Evolutionary conservation across 768 basidiomycete genomes (phyloP).

Genomic region (Suillus placidus): DNA sequence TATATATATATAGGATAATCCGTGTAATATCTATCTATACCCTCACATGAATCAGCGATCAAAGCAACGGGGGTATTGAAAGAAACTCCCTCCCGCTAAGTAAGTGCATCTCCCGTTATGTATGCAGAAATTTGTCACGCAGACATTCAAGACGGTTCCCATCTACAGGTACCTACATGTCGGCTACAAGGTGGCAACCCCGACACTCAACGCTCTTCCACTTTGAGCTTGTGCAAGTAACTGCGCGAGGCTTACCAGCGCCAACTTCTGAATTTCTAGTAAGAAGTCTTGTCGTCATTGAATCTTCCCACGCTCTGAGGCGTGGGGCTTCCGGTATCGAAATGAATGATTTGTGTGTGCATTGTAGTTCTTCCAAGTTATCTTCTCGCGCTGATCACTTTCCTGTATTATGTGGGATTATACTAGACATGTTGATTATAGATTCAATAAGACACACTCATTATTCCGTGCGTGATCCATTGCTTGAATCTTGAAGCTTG

Average conservation of each 20-base stretch:
- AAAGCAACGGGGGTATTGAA: neutral
- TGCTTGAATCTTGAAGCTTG: neutral
- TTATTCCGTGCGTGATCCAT: neutral
- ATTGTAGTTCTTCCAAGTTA: neutral
- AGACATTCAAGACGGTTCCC: neutral
- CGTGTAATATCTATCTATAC: slow-evolving; percentile 1
- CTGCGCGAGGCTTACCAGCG: neutral
- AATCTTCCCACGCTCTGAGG: neutral
- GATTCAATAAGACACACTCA: neutral
- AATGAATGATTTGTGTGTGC: neutral
- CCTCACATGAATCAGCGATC: neutral
- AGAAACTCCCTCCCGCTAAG: neutral
- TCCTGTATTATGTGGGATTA: neutral
- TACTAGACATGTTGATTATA: neutral
- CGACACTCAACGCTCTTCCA: neutral
- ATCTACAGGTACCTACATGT: neutral
- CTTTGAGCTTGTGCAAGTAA: neutral
- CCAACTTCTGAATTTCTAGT: neutral
- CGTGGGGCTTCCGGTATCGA: neutral
- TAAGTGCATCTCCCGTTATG: neutral
- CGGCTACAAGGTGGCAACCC: neutral
- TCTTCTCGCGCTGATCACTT: neutral
- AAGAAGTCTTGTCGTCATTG: neutral
- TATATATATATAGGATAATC: slow-evolving; percentile 1
- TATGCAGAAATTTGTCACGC: neutral